Evolutionary conservation across 768 basidiomycete species (phyloP), one percentile per base, ranked within the genome.

Genomic region (Macrolepiota dolichaula): DNA sequence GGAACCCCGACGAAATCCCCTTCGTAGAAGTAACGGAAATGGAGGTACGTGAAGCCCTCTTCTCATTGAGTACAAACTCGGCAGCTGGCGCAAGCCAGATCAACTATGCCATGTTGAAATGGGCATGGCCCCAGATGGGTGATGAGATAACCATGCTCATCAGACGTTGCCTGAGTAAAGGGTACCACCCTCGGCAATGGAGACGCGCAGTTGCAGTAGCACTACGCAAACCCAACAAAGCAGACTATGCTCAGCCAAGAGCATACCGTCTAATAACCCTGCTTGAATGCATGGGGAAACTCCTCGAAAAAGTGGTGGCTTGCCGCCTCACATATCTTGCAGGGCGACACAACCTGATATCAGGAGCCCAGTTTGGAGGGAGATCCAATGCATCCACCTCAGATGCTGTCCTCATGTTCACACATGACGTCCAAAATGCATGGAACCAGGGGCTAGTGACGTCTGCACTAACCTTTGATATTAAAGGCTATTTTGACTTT

Each of bases 221-320:
- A 1, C 65, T 78, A 0, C 56, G 64, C 5, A 79, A 79, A 68
- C 72, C 73, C 0, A 64, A 68, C 29, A 79, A 79, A 58, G 68
- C 70, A 0, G 70, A 76, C 65, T 76, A 77, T 65, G 69, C 71
- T 0, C 66, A 71, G 52, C 71, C 74, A 0, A 51, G 69, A 7
- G 70, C 77, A 1, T 78, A 77, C 65, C 53, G 70, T 0, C 72
- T 72, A 0, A 77, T 77, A 27, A 68, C 66, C 10, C 70, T 76
- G 11, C 68, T 76, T 0, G 73, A 76, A 42, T 72, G 70, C 57
- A 55, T 76, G 0, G 72, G 75, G 1, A 77, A 78, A 44, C 52
- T 74, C 0, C 61, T 73, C 0, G 72, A 76, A 44, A 63, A 64
- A 10, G 64, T 78, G 2, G 62, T 71, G 0, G 72, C 72, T 1